Base-by-base conservation (phyloP, 208 protist species). In the Naegleria fowleri region DNA sequence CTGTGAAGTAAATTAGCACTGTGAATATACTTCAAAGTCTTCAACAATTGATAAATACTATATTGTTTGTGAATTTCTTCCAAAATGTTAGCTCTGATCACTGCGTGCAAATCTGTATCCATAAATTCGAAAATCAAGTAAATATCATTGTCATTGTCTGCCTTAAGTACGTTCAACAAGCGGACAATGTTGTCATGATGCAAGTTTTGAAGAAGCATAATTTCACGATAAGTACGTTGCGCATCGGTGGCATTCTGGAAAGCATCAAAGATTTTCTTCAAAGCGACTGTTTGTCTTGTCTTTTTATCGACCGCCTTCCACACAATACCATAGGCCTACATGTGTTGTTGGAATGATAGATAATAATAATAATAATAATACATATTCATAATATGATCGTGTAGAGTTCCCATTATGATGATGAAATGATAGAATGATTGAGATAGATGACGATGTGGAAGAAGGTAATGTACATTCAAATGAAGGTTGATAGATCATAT, bases 51-150 rank as follows among this genome's bases (percentile, higher is more conserved):
- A 93, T 99, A 99, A 41, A 98, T 98, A 91, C 98, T 98, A 91
- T 98, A 99, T 94, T 98, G 96, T 92, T 98, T 98, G 93, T 99
- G 98, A 43, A 98, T 96, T 79, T 98, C 96, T 92, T 99, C 97
- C 22, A 99, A 94, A 90, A 99, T 99, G 91, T 97, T 98, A 39
- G 98, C 97, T 83, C 97, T 95, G 86, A 99, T 99, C 7, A 99
- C 96, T 15, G 94, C 93, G 90, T 97, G 95, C 25, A 97, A 89
- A 92, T 97, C 96, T 16, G 96, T 96, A 90, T 98, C 97, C 97
- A 99, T 99, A 94, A 98, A 99, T 95, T 99, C 98, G 91, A 99
- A 99, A 13, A 99, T 96, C 19, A 99, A 94, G 92, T 99, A 99
- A 90, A 99, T 98, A 92, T 99, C 98, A 43, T 96, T 95, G 91